Evolutionary conservation across 2,329 filamentous ascomycete genomes (phyloP), one percentile per base, ranked within the genome.

Genomic region (Lasiodiplodia sp.): DNA sequence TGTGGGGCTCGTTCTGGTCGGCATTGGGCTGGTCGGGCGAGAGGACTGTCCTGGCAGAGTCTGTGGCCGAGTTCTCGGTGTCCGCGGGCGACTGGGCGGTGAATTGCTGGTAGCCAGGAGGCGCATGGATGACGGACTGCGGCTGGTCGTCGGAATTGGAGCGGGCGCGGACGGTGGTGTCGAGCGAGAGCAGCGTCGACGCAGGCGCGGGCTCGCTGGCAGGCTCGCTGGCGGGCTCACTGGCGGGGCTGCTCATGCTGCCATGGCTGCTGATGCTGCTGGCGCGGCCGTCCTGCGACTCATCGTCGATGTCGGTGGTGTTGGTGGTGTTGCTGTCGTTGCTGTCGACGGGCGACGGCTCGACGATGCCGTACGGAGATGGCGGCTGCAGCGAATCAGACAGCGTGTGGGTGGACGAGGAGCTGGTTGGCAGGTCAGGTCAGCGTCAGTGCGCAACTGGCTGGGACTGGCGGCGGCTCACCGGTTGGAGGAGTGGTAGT

Each of bases 81-180:
- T 68, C 66, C 23, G 69, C 52, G 5, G 60, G 58, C 75, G 70
- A 71, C 75, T 70, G 70, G 67, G 68, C 72, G 47, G 73, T 74
- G 87, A 96, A 97, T 73, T 88, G 88, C 68, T 88, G 87, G 79
- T 96, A 97, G 70, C 91, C 92, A 71, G 93, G 86, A 0, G 94
- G 94, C 18, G 92, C 93, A 83, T 97, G 94, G 73, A 97, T 97
- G 67, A 97, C 94, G 1, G 94, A 97, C 66, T 93, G 87, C 28
- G 93, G 91, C 72, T 94, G 93, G 72, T 97, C 93, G 70, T 89
- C 89, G 28, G 86, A 86, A 66, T 76, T 89, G 82, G 78, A 90
- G 75, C 81, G 78, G 34, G 76, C 71, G 64, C 78, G 76, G 56
- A 73, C 70, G 21, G 78, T 73, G 8, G 84, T 87, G 70, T 86